These are phyloP conservation scores for Schizothecium vesticola DNA, from an alignment of 495 filamentous ascomycete species.

Conservation along the genomic window DNA sequence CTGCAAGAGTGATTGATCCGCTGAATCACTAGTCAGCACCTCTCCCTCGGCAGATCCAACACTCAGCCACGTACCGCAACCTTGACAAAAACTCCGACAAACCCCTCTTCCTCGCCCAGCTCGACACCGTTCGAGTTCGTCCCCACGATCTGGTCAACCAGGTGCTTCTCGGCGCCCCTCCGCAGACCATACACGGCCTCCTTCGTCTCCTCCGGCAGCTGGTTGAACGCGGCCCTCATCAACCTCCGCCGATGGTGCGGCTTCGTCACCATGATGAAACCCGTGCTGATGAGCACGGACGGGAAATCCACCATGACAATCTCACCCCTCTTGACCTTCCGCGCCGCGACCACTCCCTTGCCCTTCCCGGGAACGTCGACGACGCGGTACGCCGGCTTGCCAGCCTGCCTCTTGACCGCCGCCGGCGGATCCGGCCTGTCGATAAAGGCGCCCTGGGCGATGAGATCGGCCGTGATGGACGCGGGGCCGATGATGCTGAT, in stretches of 20 bases:
- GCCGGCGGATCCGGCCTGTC: conserved; percentile 22
- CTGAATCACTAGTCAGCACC: conserved; percentile 14
- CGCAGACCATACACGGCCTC: conserved; percentile 19
- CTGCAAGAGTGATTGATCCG: conserved; percentile 40
- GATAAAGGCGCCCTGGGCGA: conserved; percentile 23
- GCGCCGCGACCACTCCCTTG: conserved; percentile 31
- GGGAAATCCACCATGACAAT: conserved; percentile 38
- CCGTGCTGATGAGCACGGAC: conserved; percentile 27
- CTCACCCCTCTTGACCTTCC: conserved; percentile 31
- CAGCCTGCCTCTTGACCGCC: conserved; percentile 3
- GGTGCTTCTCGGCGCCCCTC: conserved; percentile 24
- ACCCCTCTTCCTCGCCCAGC: conserved; percentile 20
- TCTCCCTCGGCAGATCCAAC: background rate
- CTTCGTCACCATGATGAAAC: conserved; percentile 27
- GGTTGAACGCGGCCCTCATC: conserved; percentile 30
- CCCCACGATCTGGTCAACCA: conserved; percentile 37
- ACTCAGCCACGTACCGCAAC: conserved; percentile 27
- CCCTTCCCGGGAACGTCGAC: conserved; percentile 31
- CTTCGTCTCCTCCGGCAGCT: conserved; percentile 30
- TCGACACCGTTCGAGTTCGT: conserved; percentile 34
- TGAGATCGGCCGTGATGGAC: conserved; percentile 20
- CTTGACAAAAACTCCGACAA: conserved; percentile 35
- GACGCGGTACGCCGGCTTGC: conserved; percentile 21
- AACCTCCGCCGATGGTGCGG: conserved; percentile 28
- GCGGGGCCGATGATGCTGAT: conserved; percentile 27